Percentiles rank a stretch among this genome's conserved stretches.
These are phyloP conservation scores for Boletus pseudo-olivaceus DNA, from an alignment of 768 basidiomycete species.

Conservation along the genomic window DNA sequence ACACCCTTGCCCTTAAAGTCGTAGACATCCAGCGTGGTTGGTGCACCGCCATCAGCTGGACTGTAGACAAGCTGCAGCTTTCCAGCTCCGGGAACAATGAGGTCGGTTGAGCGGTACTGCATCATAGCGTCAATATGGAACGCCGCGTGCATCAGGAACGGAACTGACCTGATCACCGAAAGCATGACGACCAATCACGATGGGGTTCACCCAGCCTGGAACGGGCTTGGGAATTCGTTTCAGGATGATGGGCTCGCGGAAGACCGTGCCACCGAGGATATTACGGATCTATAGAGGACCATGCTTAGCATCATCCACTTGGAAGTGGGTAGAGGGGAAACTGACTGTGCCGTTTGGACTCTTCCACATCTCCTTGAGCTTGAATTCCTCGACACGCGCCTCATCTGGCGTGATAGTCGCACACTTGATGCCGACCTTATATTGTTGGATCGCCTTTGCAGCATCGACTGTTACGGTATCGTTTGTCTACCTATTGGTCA, in stretches of 20 bases:
- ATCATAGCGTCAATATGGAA: slow-evolving; percentile 2
- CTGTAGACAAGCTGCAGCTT: slow-evolving; percentile 92
- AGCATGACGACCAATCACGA: slow-evolving; percentile 94
- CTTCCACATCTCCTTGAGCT: slow-evolving; percentile 98
- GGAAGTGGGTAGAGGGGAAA: slow-evolving; percentile 9
- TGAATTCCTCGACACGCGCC: slow-evolving; percentile 93
- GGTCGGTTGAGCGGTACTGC: slow-evolving; percentile 92
- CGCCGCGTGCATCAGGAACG: slow-evolving; percentile 7
- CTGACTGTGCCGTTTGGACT: slow-evolving; percentile 92
- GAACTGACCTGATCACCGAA: slow-evolving; percentile 84
- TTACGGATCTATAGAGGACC: slow-evolving; percentile 74
- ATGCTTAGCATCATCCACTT: neutral
- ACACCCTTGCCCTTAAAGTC: slow-evolving; percentile 93
- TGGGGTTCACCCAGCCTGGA: slow-evolving; percentile 96
- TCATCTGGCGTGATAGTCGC: slow-evolving; percentile 99
- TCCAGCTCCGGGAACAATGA: slow-evolving; percentile 86
- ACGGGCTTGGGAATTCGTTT: slow-evolving; percentile 87
- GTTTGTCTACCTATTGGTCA: slow-evolving; percentile 60
- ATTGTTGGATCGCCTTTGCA: slow-evolving; percentile 89
- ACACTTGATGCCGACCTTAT: slow-evolving; percentile 98
- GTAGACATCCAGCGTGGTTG: slow-evolving; percentile 76
- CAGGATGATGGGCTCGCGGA: slow-evolving; percentile 97
- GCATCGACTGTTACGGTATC: slow-evolving; percentile 92
- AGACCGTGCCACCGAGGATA: slow-evolving; percentile 96
- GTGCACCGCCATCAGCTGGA: slow-evolving; percentile 69